Base-by-base conservation (phyloP, 768 basidiomycete species). In the Rhodotorula toruloides region DNA sequence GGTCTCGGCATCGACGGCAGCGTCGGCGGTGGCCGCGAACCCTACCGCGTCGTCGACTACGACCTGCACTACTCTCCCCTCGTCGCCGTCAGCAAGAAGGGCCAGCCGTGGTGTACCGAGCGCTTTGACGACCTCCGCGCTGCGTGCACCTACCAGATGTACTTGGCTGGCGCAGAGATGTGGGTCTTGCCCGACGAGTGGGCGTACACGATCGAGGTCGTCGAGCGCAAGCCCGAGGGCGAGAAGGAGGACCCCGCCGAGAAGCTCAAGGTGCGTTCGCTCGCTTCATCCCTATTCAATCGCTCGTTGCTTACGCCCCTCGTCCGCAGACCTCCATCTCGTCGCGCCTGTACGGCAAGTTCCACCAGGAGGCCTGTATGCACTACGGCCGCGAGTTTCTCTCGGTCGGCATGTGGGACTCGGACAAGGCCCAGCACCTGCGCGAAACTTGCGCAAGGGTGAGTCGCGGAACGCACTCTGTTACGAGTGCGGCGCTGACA, bases 21-120 rank as follows among this genome's bases (percentile, higher is more conserved):
- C 0, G 27, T 60, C 17, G 72, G 68, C 52, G 66, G 65, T 31
- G 63, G 68, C 29, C 50, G 40, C 22, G 64, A 68, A 27, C 47
- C 71, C 25, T 75, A 74, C 65, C 52, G 59, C 32, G 72, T 74
- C n/a, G 61, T 63, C 56, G 72, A 73, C 50, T 75, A 75, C 65
- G 72, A 75, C 53, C 53, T 74, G 4, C 68, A 73, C 52, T 75
- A 73, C 54, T 46, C 71, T 11, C 74, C 74, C 8, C 61, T 70
- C 53, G 70, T 75, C 54, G 70, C 72, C 60, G 61, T 72, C 22
- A 58, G 62, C 37, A 59, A 54, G 36, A 68, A 71, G 52, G 68
- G 73, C 12, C 74, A 75, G 47, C 74, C 74, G 22, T 75, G 74
- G 74, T 75, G 74, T 63, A 72, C 73, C 10, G 74, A 75, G 58